Conservation (phyloP, 176 grass and related monocot genomes). For the Aechmea fasciata region DNA sequence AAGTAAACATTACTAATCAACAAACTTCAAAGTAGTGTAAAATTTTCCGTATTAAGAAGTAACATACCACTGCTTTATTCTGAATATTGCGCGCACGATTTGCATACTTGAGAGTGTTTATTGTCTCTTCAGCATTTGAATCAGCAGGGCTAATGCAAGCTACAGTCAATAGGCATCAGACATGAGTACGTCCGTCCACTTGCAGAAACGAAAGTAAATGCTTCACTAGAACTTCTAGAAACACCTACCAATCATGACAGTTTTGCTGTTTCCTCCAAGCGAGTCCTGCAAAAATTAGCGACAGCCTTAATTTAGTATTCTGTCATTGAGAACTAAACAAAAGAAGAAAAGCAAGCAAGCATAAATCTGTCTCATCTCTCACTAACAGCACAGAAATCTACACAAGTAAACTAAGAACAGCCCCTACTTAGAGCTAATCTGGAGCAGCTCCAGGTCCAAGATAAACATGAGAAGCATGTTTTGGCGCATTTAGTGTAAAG, state of each 20-base stretch:
- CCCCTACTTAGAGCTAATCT: too few relatives aligned
- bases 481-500: too few relatives aligned
- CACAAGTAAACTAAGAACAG: too few relatives aligned
- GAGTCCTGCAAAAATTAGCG: slow-evolving; percentile 43
- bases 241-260: slow-evolving; percentile 66
- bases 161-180: slow-evolving; percentile 10
- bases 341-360: neutral
- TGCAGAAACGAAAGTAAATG: neutral
- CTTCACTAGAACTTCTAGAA: slow-evolving; percentile 5
- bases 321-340: too few relatives aligned
- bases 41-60: neutral
- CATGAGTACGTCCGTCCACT: neutral
- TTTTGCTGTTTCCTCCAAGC: slow-evolving; percentile 82
- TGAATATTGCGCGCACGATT: slow-evolving; percentile 81
- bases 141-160: slow-evolving; percentile 89
- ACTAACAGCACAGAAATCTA: neutral
- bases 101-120: slow-evolving; percentile 85
- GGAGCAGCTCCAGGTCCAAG: too few relatives aligned
- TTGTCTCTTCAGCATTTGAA: slow-evolving; percentile 77
- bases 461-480: too few relatives aligned
- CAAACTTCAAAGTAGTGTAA: neutral
- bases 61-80: slow-evolving; percentile 77
- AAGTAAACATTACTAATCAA: neutral
- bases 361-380: neutral
- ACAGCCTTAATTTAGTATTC: neutral